These are phyloP conservation scores for Talaromyces nanjingensis DNA, from an alignment of 495 filamentous ascomycete species.

Conservation along the genomic window DNA sequence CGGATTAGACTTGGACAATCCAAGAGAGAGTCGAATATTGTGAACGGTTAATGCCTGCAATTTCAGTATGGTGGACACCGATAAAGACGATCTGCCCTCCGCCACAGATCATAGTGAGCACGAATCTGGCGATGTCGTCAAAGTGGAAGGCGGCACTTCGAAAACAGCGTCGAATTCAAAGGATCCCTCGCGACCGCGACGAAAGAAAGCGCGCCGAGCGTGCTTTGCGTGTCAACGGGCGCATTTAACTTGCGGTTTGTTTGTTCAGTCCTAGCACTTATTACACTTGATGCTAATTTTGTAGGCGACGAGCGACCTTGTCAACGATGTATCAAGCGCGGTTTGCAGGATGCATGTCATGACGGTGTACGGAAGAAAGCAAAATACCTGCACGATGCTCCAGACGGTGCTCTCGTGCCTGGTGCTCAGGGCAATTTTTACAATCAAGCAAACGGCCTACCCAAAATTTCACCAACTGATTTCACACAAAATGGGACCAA, in stretches of 20 bases:
- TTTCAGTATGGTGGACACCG: conserved; percentile 4
- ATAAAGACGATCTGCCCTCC: conserved; percentile 6
- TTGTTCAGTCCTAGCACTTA: not conserved
- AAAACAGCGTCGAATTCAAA: conserved; percentile 61
- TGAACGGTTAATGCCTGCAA: not conserved
- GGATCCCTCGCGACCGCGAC: conserved; percentile 76
- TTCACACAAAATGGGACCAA: conserved; percentile 29
- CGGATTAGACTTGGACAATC: not conserved
- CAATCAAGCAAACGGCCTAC: conserved; percentile 20
- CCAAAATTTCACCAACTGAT: conserved; percentile 22
- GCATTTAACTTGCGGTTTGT: conserved; percentile 95
- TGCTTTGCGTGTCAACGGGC: conserved; percentile 96
- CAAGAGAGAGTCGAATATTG: too few species aligned
- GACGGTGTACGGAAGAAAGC: conserved; percentile 98
- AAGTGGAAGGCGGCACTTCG: conserved; percentile 46
- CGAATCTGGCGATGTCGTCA: conserved; percentile 48
- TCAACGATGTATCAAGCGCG: conserved; percentile 86
- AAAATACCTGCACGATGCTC: conserved; percentile 96
- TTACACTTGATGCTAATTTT: conserved; percentile 14
- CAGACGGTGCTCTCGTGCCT: conserved; percentile 66
- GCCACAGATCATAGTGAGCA: conserved; percentile 23
- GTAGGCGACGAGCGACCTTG: conserved; percentile 84
- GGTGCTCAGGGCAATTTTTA: conserved; percentile 44
- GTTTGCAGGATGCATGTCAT: conserved; percentile 81
- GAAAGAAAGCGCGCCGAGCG: conserved; percentile 93